Evolutionary conservation across 139 green algal genomes (phyloP).

Genomic region (Volvox africanus): DNA sequence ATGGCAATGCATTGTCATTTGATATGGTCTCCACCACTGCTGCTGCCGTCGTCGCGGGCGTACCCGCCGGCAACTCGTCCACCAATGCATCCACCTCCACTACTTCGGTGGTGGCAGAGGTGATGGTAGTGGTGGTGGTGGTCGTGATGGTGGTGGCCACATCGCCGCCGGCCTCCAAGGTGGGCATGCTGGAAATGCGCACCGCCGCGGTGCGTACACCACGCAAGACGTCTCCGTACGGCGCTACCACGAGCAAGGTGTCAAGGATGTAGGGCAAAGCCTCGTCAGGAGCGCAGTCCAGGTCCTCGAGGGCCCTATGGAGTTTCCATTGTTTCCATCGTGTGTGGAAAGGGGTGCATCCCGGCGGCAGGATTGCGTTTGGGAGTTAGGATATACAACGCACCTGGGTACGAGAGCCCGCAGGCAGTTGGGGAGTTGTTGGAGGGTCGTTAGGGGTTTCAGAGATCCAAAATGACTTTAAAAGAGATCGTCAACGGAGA

Average conservation of each 20-base stretch:
- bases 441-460: too few relatives aligned
- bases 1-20: too few relatives aligned
- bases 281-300: conserved; percentile 38
- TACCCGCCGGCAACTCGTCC: too few relatives aligned
- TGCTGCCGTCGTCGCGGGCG: neutral
- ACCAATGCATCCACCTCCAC: too few relatives aligned
- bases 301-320: conserved; percentile 26
- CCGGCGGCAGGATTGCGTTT: too few relatives aligned
- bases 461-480: too few relatives aligned
- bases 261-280: conserved; percentile 27
- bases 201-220: neutral
- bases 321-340: too few relatives aligned
- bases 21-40: neutral
- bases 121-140: neutral
- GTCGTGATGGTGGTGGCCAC: neutral
- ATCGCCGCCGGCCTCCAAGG: neutral
- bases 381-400: too few relatives aligned
- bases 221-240: neutral
- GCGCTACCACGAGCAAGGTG: neutral
- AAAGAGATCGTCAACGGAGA: too few relatives aligned
- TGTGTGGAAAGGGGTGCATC: too few relatives aligned
- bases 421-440: too few relatives aligned
- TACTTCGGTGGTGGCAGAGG: neutral
- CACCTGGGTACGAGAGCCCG: too few relatives aligned
- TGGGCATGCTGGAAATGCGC: neutral